phyloP scores from a whole-genome alignment of 2,329 filamentous ascomycete genomes.

The Chaetothyriales sp. region DNA sequence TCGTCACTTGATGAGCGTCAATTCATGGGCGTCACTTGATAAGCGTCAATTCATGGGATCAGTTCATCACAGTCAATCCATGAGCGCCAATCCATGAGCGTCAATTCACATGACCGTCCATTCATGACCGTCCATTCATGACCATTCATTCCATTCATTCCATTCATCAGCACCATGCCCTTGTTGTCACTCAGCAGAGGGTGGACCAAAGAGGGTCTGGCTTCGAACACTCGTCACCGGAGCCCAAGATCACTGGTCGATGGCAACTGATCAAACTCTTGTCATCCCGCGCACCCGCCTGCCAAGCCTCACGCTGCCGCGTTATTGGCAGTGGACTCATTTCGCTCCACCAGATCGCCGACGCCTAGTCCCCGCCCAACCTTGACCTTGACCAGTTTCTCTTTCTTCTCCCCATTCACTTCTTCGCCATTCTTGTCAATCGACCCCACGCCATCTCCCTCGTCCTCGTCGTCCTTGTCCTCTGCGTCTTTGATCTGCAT shows the following conservation, averaged over 20 bases:
- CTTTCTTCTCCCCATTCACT: conserved; percentile 36
- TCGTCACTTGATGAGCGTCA: no score
- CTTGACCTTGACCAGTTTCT: conserved; percentile 69
- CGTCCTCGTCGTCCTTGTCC: conserved; percentile 37
- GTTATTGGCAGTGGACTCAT: conserved; percentile 24
- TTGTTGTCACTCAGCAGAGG: neutral
- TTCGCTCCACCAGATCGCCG: conserved; percentile 42
- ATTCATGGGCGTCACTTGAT: neutral
- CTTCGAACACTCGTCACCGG: no score
- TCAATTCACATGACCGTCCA: no score
- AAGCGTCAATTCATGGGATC: neutral
- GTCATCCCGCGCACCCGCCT: neutral
- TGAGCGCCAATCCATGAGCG: no score
- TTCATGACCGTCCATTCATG: neutral
- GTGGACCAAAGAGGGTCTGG: neutral
- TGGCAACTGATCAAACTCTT: neutral
- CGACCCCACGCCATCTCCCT: conserved; percentile 58
- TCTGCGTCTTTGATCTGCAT: conserved; percentile 34
- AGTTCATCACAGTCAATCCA: no score
- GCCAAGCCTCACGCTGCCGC: neutral
- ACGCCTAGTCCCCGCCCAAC: conserved; percentile 71
- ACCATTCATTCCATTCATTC: neutral
- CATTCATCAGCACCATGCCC: neutral
- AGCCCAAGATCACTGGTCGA: neutral
- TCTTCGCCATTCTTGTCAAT: conserved; percentile 39